Base-by-base conservation (phyloP, 78 protist genomes). In the Protostelium mycophagum region DNA sequence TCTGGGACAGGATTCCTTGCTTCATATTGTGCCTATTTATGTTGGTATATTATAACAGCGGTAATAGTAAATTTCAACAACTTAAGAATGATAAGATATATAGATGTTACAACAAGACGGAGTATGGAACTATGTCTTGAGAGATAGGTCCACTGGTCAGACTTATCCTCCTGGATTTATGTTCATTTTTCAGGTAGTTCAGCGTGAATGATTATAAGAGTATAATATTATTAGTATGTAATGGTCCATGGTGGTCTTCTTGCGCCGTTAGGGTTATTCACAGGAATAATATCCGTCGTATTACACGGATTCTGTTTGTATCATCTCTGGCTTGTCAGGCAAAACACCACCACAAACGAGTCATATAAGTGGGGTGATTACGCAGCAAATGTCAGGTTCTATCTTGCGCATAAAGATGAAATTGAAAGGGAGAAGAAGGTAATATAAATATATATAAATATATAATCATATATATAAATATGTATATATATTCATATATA, bases 221-320 rank as follows among this genome's bases (percentile, higher is more conserved):
- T 0, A 28, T 84, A 28, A 35, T 35, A 1, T 86, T 31, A 10
- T 34, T 37, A 92, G 88, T 92, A 85, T 84, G 28, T 92, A 38
- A 85, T 87, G 35, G 38, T 28, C 10, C 91, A 87, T 86, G 87
- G 92, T 86, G 39, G 83, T 29, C 34, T 90, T 31, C 86, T 92
- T 25, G 87, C 90, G 9, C 94, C 94, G 85, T 34, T 92, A 0
- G 94, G 94, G 34, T 36, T 89, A 86, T 89, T 92, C 87, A 90
- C 92, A 88, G 28, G 89, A 35, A 90, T 90, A 1, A 93, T 93
- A 31, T 90, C 92, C 83, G 0, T 93, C 38, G 88, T 93, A 36
- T 88, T 90, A 36, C 87, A 83, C 1, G 90, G 85, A 38, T 93
- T 93, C 37, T 90, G 85, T 34, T 37, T 51, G 34, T 93, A 90